phyloP scores from a whole-genome alignment of 129 eudicot species.

The Tanacetum coccineum region DNA sequence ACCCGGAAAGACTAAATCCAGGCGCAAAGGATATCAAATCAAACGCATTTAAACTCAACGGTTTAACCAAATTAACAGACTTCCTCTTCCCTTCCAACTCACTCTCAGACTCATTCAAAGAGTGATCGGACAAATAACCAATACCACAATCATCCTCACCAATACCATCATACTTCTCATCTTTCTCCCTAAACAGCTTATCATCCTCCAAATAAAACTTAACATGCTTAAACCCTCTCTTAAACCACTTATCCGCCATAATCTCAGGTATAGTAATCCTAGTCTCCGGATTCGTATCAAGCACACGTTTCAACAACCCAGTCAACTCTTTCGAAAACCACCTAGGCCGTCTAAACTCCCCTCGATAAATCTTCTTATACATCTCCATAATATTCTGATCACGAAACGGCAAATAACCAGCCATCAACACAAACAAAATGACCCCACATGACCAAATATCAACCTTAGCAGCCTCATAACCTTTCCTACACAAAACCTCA shows the following conservation, averaged over 20 bases:
- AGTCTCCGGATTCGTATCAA: background rate
- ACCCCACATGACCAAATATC: constrained; percentile 15
- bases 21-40: constrained; percentile 5
- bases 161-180: background rate
- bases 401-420: constrained; percentile 11
- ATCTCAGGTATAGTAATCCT: constrained; percentile 12
- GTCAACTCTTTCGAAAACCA: constrained; percentile 2
- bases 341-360: background rate
- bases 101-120: background rate
- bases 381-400: constrained; percentile 11
- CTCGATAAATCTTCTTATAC: constrained; percentile 1
- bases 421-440: constrained; percentile 13
- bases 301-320: background rate
- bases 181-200: constrained; percentile 3
- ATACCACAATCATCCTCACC: background rate
- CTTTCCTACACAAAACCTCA: constrained; percentile 14
- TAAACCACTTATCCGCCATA: constrained; percentile 13
- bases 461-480: constrained; percentile 9
- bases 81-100: background rate
- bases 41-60: constrained; percentile 8
- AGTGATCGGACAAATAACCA: constrained; percentile 5
- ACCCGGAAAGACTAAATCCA: constrained; percentile 8
- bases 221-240: background rate
- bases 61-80: background rate
- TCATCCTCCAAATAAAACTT: constrained; percentile 14